These are phyloP conservation scores for Penicillium rolfsii DNA, from an alignment of 2,329 filamentous ascomycete species.

Conservation along the genomic window DNA sequence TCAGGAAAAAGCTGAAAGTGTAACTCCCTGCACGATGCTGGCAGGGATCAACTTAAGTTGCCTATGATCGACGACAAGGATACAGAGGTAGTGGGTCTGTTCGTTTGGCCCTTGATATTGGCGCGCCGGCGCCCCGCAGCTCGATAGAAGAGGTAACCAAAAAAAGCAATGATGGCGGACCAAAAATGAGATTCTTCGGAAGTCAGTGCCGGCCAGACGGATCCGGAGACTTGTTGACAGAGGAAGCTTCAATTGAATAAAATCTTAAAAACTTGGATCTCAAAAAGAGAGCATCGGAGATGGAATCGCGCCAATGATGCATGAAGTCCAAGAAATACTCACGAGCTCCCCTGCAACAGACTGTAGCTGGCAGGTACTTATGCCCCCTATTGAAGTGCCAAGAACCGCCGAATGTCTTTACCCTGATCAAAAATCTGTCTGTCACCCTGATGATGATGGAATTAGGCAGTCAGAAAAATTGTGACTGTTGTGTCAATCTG, in stretches of 20 bases:
- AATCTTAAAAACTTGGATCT: not conserved
- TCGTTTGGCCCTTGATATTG: not conserved
- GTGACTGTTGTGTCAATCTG: not conserved
- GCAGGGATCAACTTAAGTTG: constrained; percentile 24
- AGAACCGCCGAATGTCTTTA: not conserved
- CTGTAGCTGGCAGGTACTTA: not conserved
- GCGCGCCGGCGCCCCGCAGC: not conserved
- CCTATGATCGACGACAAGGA: constrained; percentile 27
- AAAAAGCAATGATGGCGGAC: constrained; percentile 21
- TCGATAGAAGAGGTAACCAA: constrained; percentile 24
- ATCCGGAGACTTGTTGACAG: constrained; percentile 8
- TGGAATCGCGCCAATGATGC: constrained; percentile 11
- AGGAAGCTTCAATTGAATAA: not conserved
- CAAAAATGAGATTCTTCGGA: constrained; percentile 12
- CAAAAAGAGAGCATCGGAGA: constrained; percentile 10
- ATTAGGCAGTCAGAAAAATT: not conserved
- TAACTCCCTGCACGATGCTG: not conserved
- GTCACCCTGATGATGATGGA: not conserved
- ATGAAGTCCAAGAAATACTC: constrained; percentile 22
- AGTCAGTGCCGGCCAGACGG: not conserved
- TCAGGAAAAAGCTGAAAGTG: constrained; percentile 7
- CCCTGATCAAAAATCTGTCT: not conserved
- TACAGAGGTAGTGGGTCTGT: constrained; percentile 10
- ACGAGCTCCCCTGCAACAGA: constrained; percentile 6
- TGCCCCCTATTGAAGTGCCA: not conserved